Evolutionary conservation across 495 filamentous ascomycete species (phyloP).

Genomic region (Achaetomiella virescens): DNA sequence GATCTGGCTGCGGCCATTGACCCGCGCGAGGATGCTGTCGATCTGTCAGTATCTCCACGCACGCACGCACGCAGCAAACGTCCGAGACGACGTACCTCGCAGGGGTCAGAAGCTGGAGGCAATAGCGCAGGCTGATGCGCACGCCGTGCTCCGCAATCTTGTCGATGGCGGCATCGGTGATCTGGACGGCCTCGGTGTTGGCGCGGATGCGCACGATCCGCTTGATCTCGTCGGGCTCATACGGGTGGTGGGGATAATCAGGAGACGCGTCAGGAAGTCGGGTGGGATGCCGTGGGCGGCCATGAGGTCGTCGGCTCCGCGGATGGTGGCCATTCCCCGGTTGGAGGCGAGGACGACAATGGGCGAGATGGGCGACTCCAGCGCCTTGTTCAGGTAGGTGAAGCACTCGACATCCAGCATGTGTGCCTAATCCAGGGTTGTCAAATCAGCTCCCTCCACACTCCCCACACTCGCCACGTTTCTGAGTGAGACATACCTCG

Average conservation of each 20-base stretch:
- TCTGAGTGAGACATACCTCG: conserved; percentile 56
- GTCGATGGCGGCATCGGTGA: conserved; percentile 76
- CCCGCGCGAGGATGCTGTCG: conserved; percentile 49
- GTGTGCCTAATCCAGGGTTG: conserved; percentile 62
- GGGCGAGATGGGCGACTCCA: conserved; percentile 87
- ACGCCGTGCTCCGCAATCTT: conserved; percentile 80
- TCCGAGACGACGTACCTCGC: conserved; percentile 46
- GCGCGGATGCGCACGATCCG: conserved; percentile 78
- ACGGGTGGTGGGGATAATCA: conserved; percentile 94
- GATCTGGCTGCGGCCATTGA: conserved; percentile 67
- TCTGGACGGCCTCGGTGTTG: conserved; percentile 69
- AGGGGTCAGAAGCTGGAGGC: conserved; percentile 85
- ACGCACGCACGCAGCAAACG: neutral
- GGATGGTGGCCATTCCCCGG: conserved; percentile 82
- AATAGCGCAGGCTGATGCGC: conserved; percentile 84
- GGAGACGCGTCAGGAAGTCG: conserved; percentile 83
- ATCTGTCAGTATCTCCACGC: conserved; percentile 10
- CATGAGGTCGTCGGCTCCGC: conserved; percentile 72
- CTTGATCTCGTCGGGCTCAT: conserved; percentile 79
- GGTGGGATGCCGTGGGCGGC: conserved; percentile 90
- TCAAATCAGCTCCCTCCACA: conserved; percentile 16
- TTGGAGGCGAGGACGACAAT: conserved; percentile 98
- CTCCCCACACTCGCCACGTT: neutral
- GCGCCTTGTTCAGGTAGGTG: conserved; percentile 94
- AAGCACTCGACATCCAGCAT: conserved; percentile 99